phyloP scores from a whole-genome alignment of 441 rosid species.

The Gossypium laxum region DNA sequence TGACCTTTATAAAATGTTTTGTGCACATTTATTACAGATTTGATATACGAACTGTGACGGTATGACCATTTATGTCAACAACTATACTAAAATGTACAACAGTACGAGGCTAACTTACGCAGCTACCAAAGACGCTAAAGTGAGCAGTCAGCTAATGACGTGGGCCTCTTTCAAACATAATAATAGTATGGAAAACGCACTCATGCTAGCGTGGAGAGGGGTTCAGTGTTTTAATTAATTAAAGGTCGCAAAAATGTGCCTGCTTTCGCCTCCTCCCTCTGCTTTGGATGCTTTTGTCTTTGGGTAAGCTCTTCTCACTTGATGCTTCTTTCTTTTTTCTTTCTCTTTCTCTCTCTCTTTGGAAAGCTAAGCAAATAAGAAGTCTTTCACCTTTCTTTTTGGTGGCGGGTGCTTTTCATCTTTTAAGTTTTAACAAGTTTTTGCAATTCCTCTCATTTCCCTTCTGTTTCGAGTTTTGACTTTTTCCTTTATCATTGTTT shows the following conservation, averaged over 20 bases:
- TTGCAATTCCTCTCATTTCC: background rate
- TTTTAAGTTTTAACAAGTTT: background rate
- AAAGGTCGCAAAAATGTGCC: background rate
- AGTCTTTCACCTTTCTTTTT: background rate
- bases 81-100: background rate
- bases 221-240: background rate
- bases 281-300: slow-evolving; percentile 1
- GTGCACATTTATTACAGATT: no score
- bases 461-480: background rate
- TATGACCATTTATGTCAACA: no score
- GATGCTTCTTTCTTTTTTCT: background rate
- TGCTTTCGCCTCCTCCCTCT: background rate
- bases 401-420: background rate
- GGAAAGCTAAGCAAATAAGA: background rate
- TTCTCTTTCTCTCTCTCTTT: background rate
- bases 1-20: no score
- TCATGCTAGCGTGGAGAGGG: slow-evolving; percentile 3
- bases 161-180: background rate
- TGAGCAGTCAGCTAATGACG: background rate
- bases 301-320: background rate
- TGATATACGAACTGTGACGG: no score
- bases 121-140: background rate
- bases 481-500: background rate
- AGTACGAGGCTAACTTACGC: background rate
- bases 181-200: background rate